phyloP scores from a whole-genome alignment of 2,329 filamentous ascomycete species.

The Penicillium sp. region DNA sequence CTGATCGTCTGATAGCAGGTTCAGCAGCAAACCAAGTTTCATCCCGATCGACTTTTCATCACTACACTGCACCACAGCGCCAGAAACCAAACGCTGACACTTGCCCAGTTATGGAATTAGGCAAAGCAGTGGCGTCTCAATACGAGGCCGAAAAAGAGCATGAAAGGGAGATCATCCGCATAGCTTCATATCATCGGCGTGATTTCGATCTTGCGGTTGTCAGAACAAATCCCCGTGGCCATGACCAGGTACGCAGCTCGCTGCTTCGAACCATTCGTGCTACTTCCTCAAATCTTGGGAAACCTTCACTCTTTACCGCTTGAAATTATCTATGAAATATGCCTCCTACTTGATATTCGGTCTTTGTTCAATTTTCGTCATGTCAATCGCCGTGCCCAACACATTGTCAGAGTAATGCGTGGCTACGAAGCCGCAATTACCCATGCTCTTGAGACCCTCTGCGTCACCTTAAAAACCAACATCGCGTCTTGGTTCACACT shows the following conservation, averaged over 20 bases:
- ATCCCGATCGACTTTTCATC: no score
- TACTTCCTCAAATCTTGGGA: slow-evolving; percentile 3
- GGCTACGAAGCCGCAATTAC: slow-evolving; percentile 1
- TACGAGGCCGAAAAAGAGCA: no score
- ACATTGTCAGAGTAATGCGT: slow-evolving; percentile 2
- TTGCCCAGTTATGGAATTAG: no score
- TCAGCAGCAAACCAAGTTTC: no score
- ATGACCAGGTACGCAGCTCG: not conserved
- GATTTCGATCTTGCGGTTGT: no score
- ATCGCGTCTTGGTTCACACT: slow-evolving; percentile 7
- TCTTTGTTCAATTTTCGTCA: slow-evolving; percentile 5
- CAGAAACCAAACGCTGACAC: no score
- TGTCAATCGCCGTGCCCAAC: slow-evolving; percentile 4
- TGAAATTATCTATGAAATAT: slow-evolving; percentile 2
- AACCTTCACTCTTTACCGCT: slow-evolving; percentile 1
- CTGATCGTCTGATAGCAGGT: no score
- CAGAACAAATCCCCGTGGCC: no score
- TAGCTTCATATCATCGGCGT: no score
- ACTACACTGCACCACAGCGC: no score
- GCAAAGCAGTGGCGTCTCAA: no score
- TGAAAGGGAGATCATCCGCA: no score
- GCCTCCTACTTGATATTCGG: slow-evolving; percentile 1
- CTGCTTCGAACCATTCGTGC: not conserved
- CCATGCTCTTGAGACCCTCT: slow-evolving; percentile 4
- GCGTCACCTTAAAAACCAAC: slow-evolving; percentile 2